Base-by-base conservation (phyloP, 345 rosid genomes). In the Leavenworthia alabamica region DNA sequence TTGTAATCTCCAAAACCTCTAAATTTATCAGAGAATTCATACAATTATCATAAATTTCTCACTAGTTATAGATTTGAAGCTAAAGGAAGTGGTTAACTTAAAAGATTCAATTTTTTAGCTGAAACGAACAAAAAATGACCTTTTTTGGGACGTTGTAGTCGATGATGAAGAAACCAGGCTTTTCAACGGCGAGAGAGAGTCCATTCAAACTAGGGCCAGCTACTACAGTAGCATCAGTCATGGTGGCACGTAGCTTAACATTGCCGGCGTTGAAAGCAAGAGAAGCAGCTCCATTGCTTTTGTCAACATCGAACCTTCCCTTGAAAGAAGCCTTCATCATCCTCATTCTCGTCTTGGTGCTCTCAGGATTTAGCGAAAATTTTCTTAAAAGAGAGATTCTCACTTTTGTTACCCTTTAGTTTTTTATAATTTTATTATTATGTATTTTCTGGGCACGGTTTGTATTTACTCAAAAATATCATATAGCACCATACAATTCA, bases 121-220 rank as follows among this genome's bases (percentile, higher is more conserved):
- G 2, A 35, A 11, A 35, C 6, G 48, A 48, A 13, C 7, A 48
- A 26, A 48, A 9, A 12, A 26, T 7, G 2, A 81, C 96, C 87
- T 83, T 80, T 64, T 75, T 86, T 68, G 97, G 91, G 68, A 90
- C 88, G 76, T 90, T 77, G 65, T 82, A 85, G 68, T 85, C 96
- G 46, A 88, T 36, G 68, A 77, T 76, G 79, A 90, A 88, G 80
- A 69, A 86, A 20, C 94, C 96, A 3, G 96, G 96, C 65, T 83
- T 88, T 77, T 92, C 96, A 17, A 85, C 80, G 57, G 82, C 80
- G 27, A 92, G 78, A 65, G 73, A 63, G 77, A 92, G 65, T 40
- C 93, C 96, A 72, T 81, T 85, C 50, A 92, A 72, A 82, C 79
- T 81, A 61, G 96, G 96, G 57, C 96, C 95, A 0, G 73, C 72